phyloP scores from a whole-genome alignment of 768 basidiomycete genomes.

The Suillus sp. region DNA sequence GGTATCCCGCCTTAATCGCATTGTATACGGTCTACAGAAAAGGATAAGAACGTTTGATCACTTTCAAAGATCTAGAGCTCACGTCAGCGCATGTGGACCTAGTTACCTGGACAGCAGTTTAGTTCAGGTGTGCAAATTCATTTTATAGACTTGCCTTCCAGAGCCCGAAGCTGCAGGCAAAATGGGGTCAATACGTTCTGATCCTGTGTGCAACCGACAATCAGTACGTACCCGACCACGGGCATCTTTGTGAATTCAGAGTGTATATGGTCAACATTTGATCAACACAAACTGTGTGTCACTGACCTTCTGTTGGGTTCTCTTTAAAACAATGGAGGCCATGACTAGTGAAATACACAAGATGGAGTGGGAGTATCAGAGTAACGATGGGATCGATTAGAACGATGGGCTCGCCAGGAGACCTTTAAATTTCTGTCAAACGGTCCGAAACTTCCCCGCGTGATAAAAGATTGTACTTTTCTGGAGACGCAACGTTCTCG shows the following conservation, averaged over 20 bases:
- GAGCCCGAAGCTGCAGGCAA: conserved; percentile 56
- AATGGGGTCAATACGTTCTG: conserved; percentile 12
- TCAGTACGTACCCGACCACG: conserved; percentile 54
- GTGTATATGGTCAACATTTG: neutral
- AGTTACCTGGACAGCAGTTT: conserved; percentile 45
- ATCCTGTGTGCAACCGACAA: conserved; percentile 4
- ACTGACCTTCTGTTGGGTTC: conserved; percentile 60
- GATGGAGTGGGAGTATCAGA: conserved; percentile 16
- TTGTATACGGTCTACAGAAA: conserved; percentile 68
- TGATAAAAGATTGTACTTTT: conserved; percentile 12
- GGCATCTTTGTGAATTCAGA: conserved; percentile 56
- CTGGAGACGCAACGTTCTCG: conserved; percentile 11
- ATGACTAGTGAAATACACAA: conserved; percentile 34
- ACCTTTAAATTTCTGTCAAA: conserved; percentile 3
- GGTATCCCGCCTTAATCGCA: conserved; percentile 84
- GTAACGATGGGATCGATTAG: conserved; percentile 10
- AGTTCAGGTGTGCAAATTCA: conserved; percentile 9
- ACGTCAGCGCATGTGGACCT: conserved; percentile 64
- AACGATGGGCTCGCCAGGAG: conserved; percentile 2
- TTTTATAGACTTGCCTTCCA: conserved; percentile 59
- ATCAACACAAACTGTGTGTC: conserved; percentile 9
- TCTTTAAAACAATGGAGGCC: conserved; percentile 55
- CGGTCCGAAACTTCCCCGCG: conserved; percentile 17
- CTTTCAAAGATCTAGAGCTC: conserved; percentile 20
- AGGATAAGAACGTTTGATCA: neutral